Conservation (phyloP, 345 rosid genomes). For the Camelina laxa region DNA sequence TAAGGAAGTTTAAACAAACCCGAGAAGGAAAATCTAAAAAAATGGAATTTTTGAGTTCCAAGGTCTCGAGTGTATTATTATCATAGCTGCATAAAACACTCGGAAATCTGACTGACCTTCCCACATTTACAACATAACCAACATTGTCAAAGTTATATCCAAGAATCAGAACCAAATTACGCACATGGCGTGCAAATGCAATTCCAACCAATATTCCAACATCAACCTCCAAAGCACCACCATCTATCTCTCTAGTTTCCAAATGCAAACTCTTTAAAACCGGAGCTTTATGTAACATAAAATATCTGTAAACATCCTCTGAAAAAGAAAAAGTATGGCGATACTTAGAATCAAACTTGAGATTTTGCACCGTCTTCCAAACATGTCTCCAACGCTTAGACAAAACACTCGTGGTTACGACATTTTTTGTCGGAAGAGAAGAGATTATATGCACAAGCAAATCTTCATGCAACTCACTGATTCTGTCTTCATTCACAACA, state of each 20-base stretch:
- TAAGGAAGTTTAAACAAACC: background rate
- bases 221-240: background rate
- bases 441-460: background rate
- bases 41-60: background rate
- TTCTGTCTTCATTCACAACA: background rate
- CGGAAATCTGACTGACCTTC: background rate
- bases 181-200: background rate
- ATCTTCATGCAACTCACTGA: background rate
- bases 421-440: background rate
- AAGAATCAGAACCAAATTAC: background rate
- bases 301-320: background rate
- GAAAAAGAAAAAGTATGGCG: background rate
- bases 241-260: background rate
- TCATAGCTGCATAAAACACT: background rate
- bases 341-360: background rate
- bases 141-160: too few relatives aligned
- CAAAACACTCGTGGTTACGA: background rate
- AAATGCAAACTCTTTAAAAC: background rate
- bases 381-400: background rate
- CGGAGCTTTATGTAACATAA: background rate
- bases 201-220: background rate
- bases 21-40: background rate
- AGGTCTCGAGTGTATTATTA: background rate
- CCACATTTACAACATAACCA: too few relatives aligned
- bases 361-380: slow-evolving; percentile 6